These are phyloP conservation scores for Wallemia ichthyophaga DNA, from an alignment of 1,284 basidiomycete species.

Conservation along the genomic window DNA sequence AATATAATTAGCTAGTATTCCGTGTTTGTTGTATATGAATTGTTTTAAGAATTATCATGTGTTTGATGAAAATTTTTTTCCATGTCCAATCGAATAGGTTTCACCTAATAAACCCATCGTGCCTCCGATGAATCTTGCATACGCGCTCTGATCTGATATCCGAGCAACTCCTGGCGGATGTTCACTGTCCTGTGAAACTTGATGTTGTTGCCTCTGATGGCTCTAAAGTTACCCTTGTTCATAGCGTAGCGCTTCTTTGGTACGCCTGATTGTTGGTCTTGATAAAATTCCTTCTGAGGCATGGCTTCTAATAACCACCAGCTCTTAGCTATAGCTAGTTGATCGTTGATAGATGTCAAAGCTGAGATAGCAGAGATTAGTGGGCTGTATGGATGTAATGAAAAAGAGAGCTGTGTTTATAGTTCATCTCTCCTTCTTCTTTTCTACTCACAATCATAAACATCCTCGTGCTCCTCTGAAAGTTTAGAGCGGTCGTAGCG, in stretches of 20 bases:
- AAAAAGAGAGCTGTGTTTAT: no score
- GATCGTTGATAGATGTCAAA: constrained; percentile 6
- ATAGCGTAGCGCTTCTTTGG: not conserved
- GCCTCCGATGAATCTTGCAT: constrained; percentile 1
- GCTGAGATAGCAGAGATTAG: not conserved
- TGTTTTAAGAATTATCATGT: no score
- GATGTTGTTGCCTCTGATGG: constrained; percentile 3
- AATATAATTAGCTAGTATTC: no score
- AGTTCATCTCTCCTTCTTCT: no score
- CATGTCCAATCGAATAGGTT: not conserved
- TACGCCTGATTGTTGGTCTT: not conserved
- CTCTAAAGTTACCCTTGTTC: constrained; percentile 5
- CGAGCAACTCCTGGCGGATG: constrained; percentile 2
- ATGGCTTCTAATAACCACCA: constrained; percentile 6
- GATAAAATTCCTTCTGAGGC: constrained; percentile 1
- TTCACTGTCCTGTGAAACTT: constrained; percentile 6
- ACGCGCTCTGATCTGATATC: constrained; percentile 3
- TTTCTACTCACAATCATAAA: not conserved
- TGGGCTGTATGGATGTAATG: constrained; percentile 2
- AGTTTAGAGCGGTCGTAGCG: not conserved
- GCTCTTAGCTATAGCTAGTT: constrained; percentile 3
- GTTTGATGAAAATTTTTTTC: no score
- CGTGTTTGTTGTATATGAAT: no score
- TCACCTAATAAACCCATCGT: not conserved
- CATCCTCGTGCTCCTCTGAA: not conserved